phyloP scores from a whole-genome alignment of 1,139 yeast genomes.

The Saccharomycopsis phalli region DNA sequence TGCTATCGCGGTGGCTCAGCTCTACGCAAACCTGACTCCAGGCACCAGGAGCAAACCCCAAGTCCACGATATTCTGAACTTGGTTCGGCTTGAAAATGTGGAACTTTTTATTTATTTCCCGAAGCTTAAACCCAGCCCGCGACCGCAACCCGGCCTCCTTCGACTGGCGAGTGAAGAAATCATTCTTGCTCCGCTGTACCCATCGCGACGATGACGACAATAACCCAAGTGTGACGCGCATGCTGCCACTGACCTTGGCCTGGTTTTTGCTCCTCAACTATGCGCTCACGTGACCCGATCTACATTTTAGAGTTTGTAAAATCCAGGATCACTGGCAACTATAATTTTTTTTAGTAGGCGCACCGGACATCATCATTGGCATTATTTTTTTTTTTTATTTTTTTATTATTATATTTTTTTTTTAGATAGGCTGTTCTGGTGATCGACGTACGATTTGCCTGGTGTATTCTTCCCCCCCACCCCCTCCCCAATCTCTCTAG shows the following conservation, averaged over 20 bases:
- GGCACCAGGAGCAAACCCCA: slow-evolving; percentile 95
- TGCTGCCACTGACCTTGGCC: background rate
- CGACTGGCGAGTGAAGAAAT: slow-evolving; percentile 58
- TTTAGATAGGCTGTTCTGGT: too few species aligned
- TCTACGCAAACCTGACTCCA: slow-evolving; percentile 82
- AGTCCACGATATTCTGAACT: slow-evolving; percentile 58
- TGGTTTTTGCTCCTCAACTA: background rate
- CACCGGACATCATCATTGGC: too few species aligned
- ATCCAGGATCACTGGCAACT: too few species aligned
- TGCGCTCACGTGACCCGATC: background rate
- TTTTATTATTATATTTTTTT: too few species aligned
- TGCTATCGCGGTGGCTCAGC: slow-evolving; percentile 29
- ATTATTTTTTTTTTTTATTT: too few species aligned
- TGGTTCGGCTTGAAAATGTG: slow-evolving; percentile 42
- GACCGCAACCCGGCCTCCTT: slow-evolving; percentile 57
- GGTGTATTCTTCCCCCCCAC: too few species aligned
- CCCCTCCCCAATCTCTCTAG: too few species aligned
- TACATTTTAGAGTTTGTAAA: too few species aligned
- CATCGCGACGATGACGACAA: slow-evolving; percentile 46
- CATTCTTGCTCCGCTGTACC: slow-evolving; percentile 62
- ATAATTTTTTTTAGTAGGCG: too few species aligned
- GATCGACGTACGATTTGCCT: too few species aligned
- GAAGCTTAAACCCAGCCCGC: slow-evolving; percentile 82
- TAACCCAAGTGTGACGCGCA: background rate
- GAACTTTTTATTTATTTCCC: slow-evolving; percentile 60